Conservation (phyloP, 1,284 basidiomycete species). For the Apiotrichum veenhuisii region DNA sequence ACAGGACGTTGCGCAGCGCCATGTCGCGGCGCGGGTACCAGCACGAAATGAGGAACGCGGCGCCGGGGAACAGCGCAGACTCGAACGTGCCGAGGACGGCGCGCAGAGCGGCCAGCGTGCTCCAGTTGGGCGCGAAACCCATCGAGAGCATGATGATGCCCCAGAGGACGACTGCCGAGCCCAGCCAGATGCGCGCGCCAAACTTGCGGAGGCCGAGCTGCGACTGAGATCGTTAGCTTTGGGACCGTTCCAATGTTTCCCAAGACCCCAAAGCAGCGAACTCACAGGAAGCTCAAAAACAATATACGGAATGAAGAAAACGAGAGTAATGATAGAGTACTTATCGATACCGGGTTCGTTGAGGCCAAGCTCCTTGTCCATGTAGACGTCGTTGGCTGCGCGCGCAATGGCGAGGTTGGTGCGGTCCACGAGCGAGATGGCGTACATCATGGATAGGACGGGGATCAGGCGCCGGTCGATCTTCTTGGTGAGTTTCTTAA, state of each 20-base stretch:
- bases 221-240: slow-evolving; percentile 4
- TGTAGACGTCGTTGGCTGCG: slow-evolving; percentile 17
- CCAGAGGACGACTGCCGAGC: slow-evolving; percentile 34
- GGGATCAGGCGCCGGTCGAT: slow-evolving; percentile 20
- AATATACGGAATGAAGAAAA: slow-evolving; percentile 48
- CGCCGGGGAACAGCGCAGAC: slow-evolving; percentile 43
- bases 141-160: slow-evolving; percentile 49
- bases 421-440: slow-evolving; percentile 18
- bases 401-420: slow-evolving; percentile 27
- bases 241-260: background rate
- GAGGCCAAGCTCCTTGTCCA: slow-evolving; percentile 29
- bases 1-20: slow-evolving; percentile 43
- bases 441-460: slow-evolving; percentile 16
- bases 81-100: slow-evolving; percentile 49
- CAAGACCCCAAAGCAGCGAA: background rate
- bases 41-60: slow-evolving; percentile 50
- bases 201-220: slow-evolving; percentile 29
- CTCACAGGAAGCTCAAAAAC: slow-evolving; percentile 38
- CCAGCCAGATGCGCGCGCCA: slow-evolving; percentile 19
- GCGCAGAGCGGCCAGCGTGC: slow-evolving; percentile 45
- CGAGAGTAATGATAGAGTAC: slow-evolving; percentile 44
- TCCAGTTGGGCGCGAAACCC: slow-evolving; percentile 42
- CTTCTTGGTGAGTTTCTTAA: slow-evolving; percentile 12
- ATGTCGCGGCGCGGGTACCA: slow-evolving; percentile 53
- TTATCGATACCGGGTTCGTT: slow-evolving; percentile 27